Base-by-base conservation (phyloP, 2,329 filamentous ascomycete genomes). In the Fusarium gaditjirri region DNA sequence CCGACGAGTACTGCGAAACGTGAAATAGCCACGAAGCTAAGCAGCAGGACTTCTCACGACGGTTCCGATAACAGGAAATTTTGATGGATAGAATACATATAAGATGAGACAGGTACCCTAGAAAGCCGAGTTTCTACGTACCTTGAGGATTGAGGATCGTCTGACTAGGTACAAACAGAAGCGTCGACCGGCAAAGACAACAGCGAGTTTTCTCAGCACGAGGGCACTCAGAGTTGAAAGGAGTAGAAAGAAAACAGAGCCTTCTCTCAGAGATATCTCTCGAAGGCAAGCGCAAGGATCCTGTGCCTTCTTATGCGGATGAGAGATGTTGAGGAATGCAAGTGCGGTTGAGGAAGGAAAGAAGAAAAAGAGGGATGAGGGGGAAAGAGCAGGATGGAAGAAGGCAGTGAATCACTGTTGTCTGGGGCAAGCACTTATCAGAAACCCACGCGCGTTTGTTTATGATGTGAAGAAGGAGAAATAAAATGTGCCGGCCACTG, bases 241-340 rank as follows among this genome's bases (percentile, higher is more conserved):
- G 23, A 27, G 33, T 21, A 47, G 27, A 55, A 49, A 43, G 9
- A n/a, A 31, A 17, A 17, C 14, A 42, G 29, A 23, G 10, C 17
- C 36, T 39, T 29, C 14, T 31, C 23, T 49, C 21, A 33, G 7
- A 38, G 17, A 27, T 53, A 33, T 44, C 50, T 55, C 19, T 52
- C 31, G 25, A 33, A 27, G 38, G 25, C 27, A 49, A 46, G 27
- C 38, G 42, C 13, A 41, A 21, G 19, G 31, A 35, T 35, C 29
- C 38, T 47, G 33, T 55, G 41, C 44, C 23, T 36, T 36, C 39
- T 49, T 38, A 29, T 41, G 44, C 31, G 36, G 21, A 52, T 36
- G 39, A 44, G 52, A 38, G 27, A 31, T 46, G 58, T 57, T 46
- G 38, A 65, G 50, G 57, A 60, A 69, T 46, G 42, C 46, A 64